Conservation (phyloP, 805 yeast species). For the Barnettozyma pratensis region DNA sequence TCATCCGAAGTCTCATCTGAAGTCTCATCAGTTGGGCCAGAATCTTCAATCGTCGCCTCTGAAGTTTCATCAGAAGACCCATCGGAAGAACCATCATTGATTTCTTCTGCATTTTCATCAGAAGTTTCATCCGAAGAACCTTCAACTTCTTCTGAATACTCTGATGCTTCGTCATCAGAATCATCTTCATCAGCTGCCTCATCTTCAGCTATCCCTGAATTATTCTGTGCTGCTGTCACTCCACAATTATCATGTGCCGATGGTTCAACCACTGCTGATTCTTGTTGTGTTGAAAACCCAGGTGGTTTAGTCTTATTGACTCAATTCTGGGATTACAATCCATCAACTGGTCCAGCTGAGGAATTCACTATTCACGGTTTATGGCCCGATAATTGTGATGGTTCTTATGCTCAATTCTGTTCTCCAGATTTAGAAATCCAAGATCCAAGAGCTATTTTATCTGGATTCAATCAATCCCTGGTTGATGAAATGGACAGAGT, state of each 20-base stretch:
- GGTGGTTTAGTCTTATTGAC: constrained; percentile 81
- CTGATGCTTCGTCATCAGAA: neutral
- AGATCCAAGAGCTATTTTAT: constrained; percentile 38
- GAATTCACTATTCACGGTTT: constrained; percentile 77
- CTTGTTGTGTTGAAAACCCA: constrained; percentile 82
- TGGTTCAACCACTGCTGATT: constrained; percentile 44
- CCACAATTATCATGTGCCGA: constrained; percentile 59
- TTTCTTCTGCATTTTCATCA: neutral
- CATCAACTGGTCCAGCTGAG: constrained; percentile 65
- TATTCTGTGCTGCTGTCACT: neutral
- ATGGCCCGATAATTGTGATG: constrained; percentile 87
- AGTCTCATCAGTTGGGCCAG: neutral
- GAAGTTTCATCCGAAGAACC: neutral
- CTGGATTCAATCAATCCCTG: constrained; percentile 46
- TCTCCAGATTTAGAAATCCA: constrained; percentile 51
- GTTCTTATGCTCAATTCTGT: constrained; percentile 76
- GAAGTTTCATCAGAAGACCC: neutral
- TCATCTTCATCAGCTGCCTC: neutral
- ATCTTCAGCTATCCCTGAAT: neutral
- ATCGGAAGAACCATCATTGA: neutral
- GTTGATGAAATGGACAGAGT: constrained; percentile 47
- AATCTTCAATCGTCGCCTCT: no score
- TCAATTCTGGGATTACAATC: constrained; percentile 88
- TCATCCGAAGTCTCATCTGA: neutral
- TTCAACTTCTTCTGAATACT: neutral